These are phyloP conservation scores for Lycium barbarum DNA, from an alignment of 257 asterid species.

Conservation along the genomic window DNA sequence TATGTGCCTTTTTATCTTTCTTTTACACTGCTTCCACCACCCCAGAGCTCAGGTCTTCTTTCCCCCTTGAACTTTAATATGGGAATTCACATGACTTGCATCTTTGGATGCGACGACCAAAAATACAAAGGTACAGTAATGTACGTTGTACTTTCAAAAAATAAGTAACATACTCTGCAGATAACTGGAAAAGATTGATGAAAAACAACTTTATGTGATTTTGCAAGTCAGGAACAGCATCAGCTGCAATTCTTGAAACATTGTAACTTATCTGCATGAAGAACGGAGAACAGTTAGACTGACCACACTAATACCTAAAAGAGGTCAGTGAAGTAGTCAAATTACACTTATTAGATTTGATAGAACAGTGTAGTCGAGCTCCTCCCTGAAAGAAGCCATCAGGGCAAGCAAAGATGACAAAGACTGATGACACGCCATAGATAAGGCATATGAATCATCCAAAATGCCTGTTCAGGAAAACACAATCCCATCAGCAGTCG, in stretches of 20 bases:
- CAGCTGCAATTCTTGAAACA: conserved; percentile 71
- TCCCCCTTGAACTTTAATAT: conserved; percentile 2
- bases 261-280: conserved; percentile 69
- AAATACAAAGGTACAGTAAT: neutral
- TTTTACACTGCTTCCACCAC: conserved; percentile 5
- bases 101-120: neutral
- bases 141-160: neutral
- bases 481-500: too few species aligned
- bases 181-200: conserved; percentile 80
- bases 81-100: neutral
- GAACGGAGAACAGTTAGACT: conserved; percentile 26
- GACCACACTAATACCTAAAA: conserved; percentile 15
- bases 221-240: conserved; percentile 75
- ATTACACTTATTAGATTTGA: conserved; percentile 78
- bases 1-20: neutral
- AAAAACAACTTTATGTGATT: conserved; percentile 68
- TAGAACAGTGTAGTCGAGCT: conserved; percentile 75
- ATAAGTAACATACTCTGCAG: conserved; percentile 73
- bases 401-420: conserved; percentile 68
- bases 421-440: too few species aligned
- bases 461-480: too few species aligned
- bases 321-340: conserved; percentile 33
- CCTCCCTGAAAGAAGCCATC: conserved; percentile 90
- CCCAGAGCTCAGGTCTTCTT: neutral
- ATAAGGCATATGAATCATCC: too few species aligned